These are phyloP conservation scores for Neonectria ditissima DNA, from an alignment of 2,329 filamentous ascomycete genomes.

Conservation along the genomic window DNA sequence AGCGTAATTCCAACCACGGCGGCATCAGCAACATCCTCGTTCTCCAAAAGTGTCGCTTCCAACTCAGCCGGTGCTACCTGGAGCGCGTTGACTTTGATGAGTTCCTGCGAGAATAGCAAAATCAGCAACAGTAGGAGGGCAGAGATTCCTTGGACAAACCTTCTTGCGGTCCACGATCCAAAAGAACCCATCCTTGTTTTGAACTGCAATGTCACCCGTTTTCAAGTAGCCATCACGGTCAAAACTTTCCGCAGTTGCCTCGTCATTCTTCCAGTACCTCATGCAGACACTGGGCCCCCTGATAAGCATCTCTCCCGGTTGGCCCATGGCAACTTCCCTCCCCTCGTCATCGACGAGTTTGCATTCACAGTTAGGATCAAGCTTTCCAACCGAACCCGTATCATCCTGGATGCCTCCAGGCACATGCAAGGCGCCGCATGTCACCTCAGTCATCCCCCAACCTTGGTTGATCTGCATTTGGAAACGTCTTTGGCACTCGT, in stretches of 20 bases:
- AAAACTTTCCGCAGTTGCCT: constrained; percentile 63
- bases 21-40: constrained; percentile 64
- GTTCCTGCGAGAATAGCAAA: constrained; percentile 55
- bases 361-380: constrained; percentile 65
- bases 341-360: constrained; percentile 66
- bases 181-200: constrained; percentile 60
- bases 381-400: constrained; percentile 62
- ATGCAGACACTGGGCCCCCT: constrained; percentile 68
- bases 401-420: constrained; percentile 51
- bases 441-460: constrained; percentile 72
- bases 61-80: constrained; percentile 72
- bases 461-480: constrained; percentile 60
- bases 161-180: constrained; percentile 63
- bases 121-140: neutral
- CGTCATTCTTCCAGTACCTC: constrained; percentile 68
- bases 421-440: constrained; percentile 56
- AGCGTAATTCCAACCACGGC: constrained; percentile 66
- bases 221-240: constrained; percentile 67
- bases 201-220: constrained; percentile 68
- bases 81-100: constrained; percentile 70
- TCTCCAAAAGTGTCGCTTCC: constrained; percentile 63
- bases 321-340: constrained; percentile 58
- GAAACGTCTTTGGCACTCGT: constrained; percentile 59
- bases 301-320: constrained; percentile 66
- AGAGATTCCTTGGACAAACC: constrained; percentile 37